phyloP scores from a whole-genome alignment of 225 moss, liverwort and hornwort species.

The Antitrichia curtipendula region DNA sequence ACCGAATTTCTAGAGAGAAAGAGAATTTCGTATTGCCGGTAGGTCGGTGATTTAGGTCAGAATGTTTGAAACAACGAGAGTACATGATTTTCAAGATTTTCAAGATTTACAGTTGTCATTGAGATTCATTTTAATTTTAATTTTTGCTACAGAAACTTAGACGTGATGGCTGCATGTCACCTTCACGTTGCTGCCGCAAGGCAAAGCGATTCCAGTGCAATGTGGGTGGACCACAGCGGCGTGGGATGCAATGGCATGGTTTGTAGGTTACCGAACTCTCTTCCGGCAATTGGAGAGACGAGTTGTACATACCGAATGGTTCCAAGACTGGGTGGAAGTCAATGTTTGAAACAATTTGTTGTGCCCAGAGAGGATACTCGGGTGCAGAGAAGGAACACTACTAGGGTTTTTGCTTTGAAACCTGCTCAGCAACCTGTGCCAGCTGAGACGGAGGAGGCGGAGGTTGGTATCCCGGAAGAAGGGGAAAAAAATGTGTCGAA shows the following conservation, averaged over 20 bases:
- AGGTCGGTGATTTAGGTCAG: not conserved
- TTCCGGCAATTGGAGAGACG: slow-evolving; percentile 1
- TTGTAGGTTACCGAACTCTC: slow-evolving; percentile 4
- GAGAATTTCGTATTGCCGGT: not conserved
- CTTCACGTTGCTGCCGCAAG: slow-evolving; percentile 5
- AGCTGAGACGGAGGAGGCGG: slow-evolving; percentile 11
- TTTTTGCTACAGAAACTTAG: not conserved
- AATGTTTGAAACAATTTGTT: not conserved
- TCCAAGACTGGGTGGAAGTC: not conserved
- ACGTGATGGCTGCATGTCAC: slow-evolving; percentile 19
- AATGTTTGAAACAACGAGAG: not conserved
- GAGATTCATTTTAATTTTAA: not conserved
- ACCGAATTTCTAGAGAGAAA: not conserved
- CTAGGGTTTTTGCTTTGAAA: slow-evolving; percentile 3
- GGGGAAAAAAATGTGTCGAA: not conserved
- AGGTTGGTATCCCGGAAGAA: not conserved
- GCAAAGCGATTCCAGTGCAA: not conserved
- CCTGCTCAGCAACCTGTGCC: not conserved
- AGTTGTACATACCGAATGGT: slow-evolving; percentile 9
- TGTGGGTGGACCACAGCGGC: slow-evolving; percentile 6
- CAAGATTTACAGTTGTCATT: not conserved
- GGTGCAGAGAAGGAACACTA: not conserved
- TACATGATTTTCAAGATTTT: not conserved
- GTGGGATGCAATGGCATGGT: not conserved
- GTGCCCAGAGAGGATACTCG: not conserved